Evolutionary conservation across 148 eudicot genomes (phyloP).

Genomic region (Cornus kousa): DNA sequence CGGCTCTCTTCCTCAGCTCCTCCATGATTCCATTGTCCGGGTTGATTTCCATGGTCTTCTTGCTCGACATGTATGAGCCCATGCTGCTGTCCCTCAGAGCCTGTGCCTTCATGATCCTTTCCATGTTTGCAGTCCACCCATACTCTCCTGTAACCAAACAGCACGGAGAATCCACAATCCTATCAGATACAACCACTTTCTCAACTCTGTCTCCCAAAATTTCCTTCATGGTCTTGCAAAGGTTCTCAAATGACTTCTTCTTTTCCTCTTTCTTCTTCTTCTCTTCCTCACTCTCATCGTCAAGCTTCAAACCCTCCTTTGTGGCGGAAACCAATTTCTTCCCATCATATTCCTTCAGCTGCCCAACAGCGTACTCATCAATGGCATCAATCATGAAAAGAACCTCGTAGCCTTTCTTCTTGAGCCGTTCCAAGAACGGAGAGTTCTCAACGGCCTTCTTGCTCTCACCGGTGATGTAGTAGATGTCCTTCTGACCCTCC

Average conservation of each 20-base stretch:
- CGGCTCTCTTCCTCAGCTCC: constrained; percentile 84
- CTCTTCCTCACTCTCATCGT: constrained; percentile 82
- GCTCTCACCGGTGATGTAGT: constrained; percentile 85
- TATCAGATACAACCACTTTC: constrained; percentile 81
- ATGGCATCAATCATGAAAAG: constrained; percentile 90
- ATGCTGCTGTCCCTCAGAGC: constrained; percentile 85
- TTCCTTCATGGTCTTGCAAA: constrained; percentile 87
- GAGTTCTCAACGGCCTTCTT: constrained; percentile 94
- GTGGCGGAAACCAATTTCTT: constrained; percentile 88
- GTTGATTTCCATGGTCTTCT: constrained; percentile 94
- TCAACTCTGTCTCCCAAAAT: constrained; percentile 79
- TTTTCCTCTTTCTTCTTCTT: constrained; percentile 77
- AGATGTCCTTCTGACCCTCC: constrained; percentile 90
- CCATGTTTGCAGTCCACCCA: constrained; percentile 95
- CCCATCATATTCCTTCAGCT: constrained; percentile 85
- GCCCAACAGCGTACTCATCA: constrained; percentile 93
- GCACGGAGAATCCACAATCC: constrained; percentile 90
- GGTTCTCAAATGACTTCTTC: constrained; percentile 72
- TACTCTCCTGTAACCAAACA: constrained; percentile 90
- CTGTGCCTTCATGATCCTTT: constrained; percentile 94
- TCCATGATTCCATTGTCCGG: constrained; percentile 92
- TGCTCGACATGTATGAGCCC: constrained; percentile 90
- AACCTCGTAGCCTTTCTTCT: constrained; percentile 85
- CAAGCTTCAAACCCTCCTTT: constrained; percentile 80
- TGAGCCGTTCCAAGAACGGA: constrained; percentile 78